Conservation (phyloP, 768 basidiomycete species). For the Pleurotus cornucopiae region DNA sequence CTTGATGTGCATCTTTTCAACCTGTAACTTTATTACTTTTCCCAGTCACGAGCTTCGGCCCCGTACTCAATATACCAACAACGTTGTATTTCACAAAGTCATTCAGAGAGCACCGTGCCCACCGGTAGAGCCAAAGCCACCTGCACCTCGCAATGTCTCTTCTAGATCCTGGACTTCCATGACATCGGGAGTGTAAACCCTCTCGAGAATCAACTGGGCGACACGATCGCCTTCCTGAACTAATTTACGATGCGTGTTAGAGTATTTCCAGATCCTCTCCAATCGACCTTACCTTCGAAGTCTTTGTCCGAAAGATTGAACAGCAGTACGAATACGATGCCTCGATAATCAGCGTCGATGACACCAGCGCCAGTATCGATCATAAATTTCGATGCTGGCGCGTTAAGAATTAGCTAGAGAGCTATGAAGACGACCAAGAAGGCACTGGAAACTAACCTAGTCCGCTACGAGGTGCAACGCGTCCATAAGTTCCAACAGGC, state of each 20-base stretch:
- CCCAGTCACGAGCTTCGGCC: neutral
- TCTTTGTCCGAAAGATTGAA: slow-evolving; percentile 91
- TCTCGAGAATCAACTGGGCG: slow-evolving; percentile 92
- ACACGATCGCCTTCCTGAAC: slow-evolving; percentile 94
- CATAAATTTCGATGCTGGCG: slow-evolving; percentile 89
- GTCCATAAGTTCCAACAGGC: slow-evolving; percentile 90
- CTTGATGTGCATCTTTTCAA: neutral
- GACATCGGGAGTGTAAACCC: slow-evolving; percentile 81
- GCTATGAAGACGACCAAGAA: neutral
- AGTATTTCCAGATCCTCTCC: neutral
- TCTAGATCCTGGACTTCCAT: slow-evolving; percentile 88
- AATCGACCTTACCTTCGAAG: slow-evolving; percentile 60
- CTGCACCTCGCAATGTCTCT: slow-evolving; percentile 76
- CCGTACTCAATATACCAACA: neutral
- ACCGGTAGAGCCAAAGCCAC: slow-evolving; percentile 95
- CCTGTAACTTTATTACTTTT: neutral
- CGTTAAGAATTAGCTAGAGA: neutral
- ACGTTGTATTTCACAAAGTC: slow-evolving; percentile 8
- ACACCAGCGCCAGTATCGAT: slow-evolving; percentile 98
- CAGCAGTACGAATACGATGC: slow-evolving; percentile 83
- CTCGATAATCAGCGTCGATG: slow-evolving; percentile 94
- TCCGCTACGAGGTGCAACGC: slow-evolving; percentile 93
- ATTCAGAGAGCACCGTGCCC: slow-evolving; percentile 57
- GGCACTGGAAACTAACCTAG: slow-evolving; percentile 57
- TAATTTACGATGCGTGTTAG: slow-evolving; percentile 23